phyloP scores from a whole-genome alignment of 768 basidiomycete species.

The Rhizopogon vesiculosus region DNA sequence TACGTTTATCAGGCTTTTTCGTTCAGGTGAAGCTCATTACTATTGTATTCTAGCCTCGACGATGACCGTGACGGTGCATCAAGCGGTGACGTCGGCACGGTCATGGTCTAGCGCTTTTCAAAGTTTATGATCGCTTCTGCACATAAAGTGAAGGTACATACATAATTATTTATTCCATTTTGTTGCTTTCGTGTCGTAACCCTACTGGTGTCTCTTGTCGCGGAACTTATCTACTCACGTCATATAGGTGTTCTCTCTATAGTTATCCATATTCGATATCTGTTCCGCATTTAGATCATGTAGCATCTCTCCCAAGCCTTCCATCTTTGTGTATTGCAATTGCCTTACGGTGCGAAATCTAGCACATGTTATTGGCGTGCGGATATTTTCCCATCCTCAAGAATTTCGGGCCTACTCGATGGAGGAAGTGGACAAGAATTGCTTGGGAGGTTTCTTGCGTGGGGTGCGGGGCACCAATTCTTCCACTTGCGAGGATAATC shows the following conservation, averaged over 20 bases:
- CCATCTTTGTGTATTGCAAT: slow-evolving; percentile 8
- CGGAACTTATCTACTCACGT: not conserved
- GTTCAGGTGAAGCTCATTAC: slow-evolving; percentile 8
- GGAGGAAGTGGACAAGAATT: too few relatives aligned
- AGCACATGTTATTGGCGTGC: not conserved
- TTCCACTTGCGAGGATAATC: too few relatives aligned
- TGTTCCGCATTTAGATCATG: not conserved
- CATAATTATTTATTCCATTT: not conserved
- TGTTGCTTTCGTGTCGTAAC: slow-evolving; percentile 1
- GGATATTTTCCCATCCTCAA: not conserved
- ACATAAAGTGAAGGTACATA: not conserved
- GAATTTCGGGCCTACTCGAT: too few relatives aligned
- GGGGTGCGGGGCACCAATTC: too few relatives aligned
- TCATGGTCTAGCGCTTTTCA: slow-evolving; percentile 10
- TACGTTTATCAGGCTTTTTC: not conserved
- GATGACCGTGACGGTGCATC: slow-evolving; percentile 65
- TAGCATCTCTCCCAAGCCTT: slow-evolving; percentile 8
- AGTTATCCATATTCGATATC: slow-evolving; percentile 7
- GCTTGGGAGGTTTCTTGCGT: too few relatives aligned
- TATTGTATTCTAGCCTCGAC: slow-evolving; percentile 43
- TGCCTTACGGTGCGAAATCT: too few relatives aligned
- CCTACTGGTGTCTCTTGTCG: not conserved
- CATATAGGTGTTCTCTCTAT: not conserved
- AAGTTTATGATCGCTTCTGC: not conserved
- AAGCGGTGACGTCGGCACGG: slow-evolving; percentile 49